Evolutionary conservation across 1,139 yeast genomes (phyloP).

Genomic region (Debaryomyces singareniensis): DNA sequence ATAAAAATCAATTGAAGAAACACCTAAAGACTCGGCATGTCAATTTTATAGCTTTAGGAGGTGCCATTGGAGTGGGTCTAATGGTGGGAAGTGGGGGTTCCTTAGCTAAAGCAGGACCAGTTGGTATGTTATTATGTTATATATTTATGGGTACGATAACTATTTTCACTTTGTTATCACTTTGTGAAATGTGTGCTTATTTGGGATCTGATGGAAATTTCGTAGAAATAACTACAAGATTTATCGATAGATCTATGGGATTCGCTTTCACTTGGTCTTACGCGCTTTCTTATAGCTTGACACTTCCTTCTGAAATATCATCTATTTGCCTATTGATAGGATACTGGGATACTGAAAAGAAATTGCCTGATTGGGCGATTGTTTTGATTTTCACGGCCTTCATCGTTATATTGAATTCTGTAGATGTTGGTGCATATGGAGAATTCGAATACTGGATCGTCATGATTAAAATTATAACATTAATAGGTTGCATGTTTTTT

Average conservation of each 20-base stretch:
- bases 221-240: conserved; percentile 1
- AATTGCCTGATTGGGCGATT: conserved; percentile 1
- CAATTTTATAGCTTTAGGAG: conserved; percentile 1
- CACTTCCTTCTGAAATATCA: conserved; percentile 1
- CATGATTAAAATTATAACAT: conserved; percentile 59
- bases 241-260: neutral
- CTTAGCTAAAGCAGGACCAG: conserved; percentile 11
- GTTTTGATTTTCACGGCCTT: conserved; percentile 1
- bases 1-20: neutral
- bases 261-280: conserved; percentile 1
- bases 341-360: conserved; percentile 1
- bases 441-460: conserved; percentile 50
- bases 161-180: neutral
- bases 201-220: conserved; percentile 1
- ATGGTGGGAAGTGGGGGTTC: conserved; percentile 68
- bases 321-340: conserved; percentile 1
- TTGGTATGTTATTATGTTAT: conserved; percentile 1
- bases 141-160: conserved; percentile 1
- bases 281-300: conserved; percentile 1
- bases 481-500: conserved; percentile 63
- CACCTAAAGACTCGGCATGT: conserved; percentile 1
- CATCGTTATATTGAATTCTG: neutral
- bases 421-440: conserved; percentile 20
- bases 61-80: neutral
- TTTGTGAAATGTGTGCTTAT: conserved; percentile 1